A percentile compares a stretch with the other conserved stretches of the same genome.
Conservation (phyloP, 2,329 filamentous ascomycete species). For the Claviceps africana region DNA sequence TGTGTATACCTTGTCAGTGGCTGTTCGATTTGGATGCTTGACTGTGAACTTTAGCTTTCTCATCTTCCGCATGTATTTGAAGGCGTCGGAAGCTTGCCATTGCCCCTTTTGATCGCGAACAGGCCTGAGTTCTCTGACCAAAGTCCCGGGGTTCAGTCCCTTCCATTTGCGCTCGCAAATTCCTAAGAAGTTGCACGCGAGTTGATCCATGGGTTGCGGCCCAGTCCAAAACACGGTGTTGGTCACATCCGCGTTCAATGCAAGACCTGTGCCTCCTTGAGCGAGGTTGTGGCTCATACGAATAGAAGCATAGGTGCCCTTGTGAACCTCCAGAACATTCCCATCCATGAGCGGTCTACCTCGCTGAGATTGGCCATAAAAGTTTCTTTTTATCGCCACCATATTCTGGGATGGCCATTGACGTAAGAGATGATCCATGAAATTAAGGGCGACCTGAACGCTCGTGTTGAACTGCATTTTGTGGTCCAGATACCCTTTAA, state of each 20-base stretch:
- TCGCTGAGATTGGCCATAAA: slow-evolving; percentile 48
- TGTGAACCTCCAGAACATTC: slow-evolving; percentile 59
- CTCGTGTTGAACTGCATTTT: slow-evolving; percentile 46
- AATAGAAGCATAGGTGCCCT: slow-evolving; percentile 79
- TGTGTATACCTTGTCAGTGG: slow-evolving; percentile 34
- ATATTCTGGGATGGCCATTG: slow-evolving; percentile 58
- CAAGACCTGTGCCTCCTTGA: slow-evolving; percentile 47
- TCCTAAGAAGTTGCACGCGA: slow-evolving; percentile 22
- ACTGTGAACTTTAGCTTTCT: slow-evolving; percentile 42
- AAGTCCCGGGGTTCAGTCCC: slow-evolving; percentile 11
- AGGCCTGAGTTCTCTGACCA: slow-evolving; percentile 22
- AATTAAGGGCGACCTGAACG: slow-evolving; percentile 72
- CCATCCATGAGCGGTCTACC: slow-evolving; percentile 40
- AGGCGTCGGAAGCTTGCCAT: slow-evolving; percentile 32
- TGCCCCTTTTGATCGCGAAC: slow-evolving; percentile 12
- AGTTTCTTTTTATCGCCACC: slow-evolving; percentile 64
- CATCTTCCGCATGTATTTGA: slow-evolving; percentile 40
- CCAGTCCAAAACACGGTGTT: slow-evolving; percentile 77
- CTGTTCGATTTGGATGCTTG: slow-evolving; percentile 31
- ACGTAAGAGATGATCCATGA: slow-evolving; percentile 79
- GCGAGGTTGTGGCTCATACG: slow-evolving; percentile 47
- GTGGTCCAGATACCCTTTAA: slow-evolving; percentile 52
- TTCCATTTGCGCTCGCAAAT: slow-evolving; percentile 17
- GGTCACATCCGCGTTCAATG: slow-evolving; percentile 80
- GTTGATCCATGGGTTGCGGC: slow-evolving; percentile 22